Base-by-base conservation (phyloP, 2,329 filamentous ascomycete species). In the Diaporthe citri region DNA sequence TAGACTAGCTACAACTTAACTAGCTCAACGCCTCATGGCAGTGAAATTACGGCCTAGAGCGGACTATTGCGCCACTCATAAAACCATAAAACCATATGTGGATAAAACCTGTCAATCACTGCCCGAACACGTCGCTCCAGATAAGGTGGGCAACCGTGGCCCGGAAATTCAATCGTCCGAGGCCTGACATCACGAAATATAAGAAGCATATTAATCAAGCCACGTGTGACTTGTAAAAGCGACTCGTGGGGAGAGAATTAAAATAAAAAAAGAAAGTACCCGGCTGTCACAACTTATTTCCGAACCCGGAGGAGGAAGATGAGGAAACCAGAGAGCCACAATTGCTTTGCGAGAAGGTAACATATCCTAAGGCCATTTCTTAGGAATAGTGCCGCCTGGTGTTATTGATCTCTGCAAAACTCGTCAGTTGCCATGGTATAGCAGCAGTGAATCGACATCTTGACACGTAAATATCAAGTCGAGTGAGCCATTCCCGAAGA, bases 31-130 rank as follows among this genome's bases (percentile, higher is more conserved):
- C 46, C 22, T 67, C 31, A 22, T 7, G 46, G 25, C 20, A 34
- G 8, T 6, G 9, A n/a, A 6, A 67, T 25, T 5, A 25, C 4
- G 22, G 12, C 43, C 22, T 67, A 34, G 25, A 51, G 2, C 41
- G 10, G 28, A 36, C 28, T 67, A 51, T 34, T 67, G 43, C 62
- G 62, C 43, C 62, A 67, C 28, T 48, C 28, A 36, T 36, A 66
- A 9, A 31, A 20, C 17, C 28, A 36, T 36, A 66, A 9, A 31
- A 20, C 17, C 12, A n/a, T 51, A 22, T 36, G 20, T 66, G 28
- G 62, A 66, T 34, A n/a, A 34, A 36, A 10, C 4, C 60, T 51
- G 46, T 13, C 43, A 51, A 51, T 51, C 31, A 41, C 17, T 22
- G 15, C 20, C 6, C 22, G 8, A 8, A 22, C 34, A 20, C 6